These are phyloP conservation scores for Gonapodya sp. DNA, from an alignment of 192 early-diverging fungal genomes.

Conservation along the genomic window DNA sequence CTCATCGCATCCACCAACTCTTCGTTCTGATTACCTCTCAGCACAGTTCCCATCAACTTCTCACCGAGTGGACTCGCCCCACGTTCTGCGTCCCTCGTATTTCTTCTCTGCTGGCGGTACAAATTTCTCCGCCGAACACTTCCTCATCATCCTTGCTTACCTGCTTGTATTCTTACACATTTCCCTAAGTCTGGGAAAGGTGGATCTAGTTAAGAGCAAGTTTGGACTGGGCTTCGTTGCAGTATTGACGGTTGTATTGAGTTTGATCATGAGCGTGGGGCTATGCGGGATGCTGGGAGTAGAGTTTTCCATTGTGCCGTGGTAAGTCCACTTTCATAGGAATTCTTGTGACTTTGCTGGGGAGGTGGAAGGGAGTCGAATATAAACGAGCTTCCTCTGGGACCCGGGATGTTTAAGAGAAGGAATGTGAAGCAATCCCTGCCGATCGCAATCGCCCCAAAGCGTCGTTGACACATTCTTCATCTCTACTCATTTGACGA, in stretches of 20 bases:
- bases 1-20: not conserved
- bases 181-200: slow-evolving; percentile 47
- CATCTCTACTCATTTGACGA: not conserved
- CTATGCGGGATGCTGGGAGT: slow-evolving; percentile 52
- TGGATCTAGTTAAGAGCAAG: slow-evolving; percentile 69
- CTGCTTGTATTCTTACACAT: slow-evolving; percentile 58
- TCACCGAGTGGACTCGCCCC: not conserved
- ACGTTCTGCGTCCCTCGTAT: not conserved
- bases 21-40: not conserved
- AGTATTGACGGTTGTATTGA: slow-evolving; percentile 52
- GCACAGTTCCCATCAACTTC: not conserved
- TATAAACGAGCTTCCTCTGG: too few species aligned
- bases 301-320: slow-evolving; percentile 43
- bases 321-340: slow-evolving; percentile 30
- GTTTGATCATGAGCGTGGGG: slow-evolving; percentile 52
- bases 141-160: slow-evolving; percentile 45
- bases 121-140: slow-evolving; percentile 22
- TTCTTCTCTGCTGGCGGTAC: slow-evolving; percentile 15
- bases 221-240: slow-evolving; percentile 59
- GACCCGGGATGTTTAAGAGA: too few species aligned
- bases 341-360: too few species aligned
- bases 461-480: too few species aligned
- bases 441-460: too few species aligned
- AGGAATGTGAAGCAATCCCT: too few species aligned
- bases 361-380: too few species aligned